Evolutionary conservation across 495 filamentous ascomycete species (phyloP).

Genomic region (Aspergillus sclerotioniger): DNA sequence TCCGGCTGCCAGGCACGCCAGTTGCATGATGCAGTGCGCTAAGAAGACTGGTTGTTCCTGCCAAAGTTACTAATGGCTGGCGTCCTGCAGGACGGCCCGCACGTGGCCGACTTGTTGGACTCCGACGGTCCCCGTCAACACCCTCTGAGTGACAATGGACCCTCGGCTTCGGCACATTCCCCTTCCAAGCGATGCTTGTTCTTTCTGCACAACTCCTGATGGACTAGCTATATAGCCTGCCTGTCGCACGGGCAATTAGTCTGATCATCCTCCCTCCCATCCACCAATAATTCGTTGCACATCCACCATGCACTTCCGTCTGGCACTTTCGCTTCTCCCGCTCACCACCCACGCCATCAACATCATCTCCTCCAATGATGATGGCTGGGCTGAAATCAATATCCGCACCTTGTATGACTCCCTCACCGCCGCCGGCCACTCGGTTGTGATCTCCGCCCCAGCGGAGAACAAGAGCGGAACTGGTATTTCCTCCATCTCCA

Average conservation of each 20-base stretch:
- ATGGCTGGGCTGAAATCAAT: constrained; percentile 71
- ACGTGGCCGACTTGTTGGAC: background rate
- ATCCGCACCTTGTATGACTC: constrained; percentile 54
- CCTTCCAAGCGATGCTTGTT: background rate
- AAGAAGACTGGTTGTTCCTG: background rate
- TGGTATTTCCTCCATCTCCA: constrained; percentile 31
- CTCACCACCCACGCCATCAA: constrained; percentile 41
- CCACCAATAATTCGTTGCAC: background rate
- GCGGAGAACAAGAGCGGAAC: constrained; percentile 64
- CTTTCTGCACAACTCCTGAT: background rate
- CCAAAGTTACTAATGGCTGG: background rate
- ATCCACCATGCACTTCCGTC: constrained; percentile 14
- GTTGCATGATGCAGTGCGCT: too few relatives aligned
- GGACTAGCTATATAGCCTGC: background rate
- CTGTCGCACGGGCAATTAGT: background rate
- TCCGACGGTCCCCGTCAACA: background rate
- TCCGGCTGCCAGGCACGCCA: too few relatives aligned
- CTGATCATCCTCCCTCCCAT: background rate
- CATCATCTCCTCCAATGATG: constrained; percentile 66
- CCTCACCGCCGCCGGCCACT: constrained; percentile 52
- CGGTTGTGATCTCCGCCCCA: constrained; percentile 60
- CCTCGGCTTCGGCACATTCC: background rate
- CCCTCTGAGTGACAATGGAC: background rate
- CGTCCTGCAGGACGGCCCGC: background rate
- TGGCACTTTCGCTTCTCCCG: constrained; percentile 16